These are phyloP conservation scores for Parsonsia alboflavescens DNA, from an alignment of 257 asterid species.

Conservation along the genomic window DNA sequence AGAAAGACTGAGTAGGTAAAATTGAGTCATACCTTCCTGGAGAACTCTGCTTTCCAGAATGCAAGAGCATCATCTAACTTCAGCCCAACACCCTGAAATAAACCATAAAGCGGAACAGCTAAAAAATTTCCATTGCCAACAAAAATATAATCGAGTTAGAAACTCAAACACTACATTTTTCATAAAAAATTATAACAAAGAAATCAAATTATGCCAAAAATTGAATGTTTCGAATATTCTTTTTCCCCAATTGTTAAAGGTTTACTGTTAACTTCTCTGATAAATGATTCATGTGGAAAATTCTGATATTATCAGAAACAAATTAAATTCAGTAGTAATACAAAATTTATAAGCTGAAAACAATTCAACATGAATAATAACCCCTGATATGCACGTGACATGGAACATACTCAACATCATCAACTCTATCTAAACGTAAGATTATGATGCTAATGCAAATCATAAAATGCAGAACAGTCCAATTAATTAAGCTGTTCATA, in stretches of 20 bases:
- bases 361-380: background rate
- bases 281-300: background rate
- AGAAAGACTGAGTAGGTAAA: background rate
- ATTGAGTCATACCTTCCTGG: slow-evolving; percentile 54
- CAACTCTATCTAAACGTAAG: background rate
- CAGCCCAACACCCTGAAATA: slow-evolving; percentile 78
- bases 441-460: background rate
- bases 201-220: background rate
- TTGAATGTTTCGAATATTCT: no score
- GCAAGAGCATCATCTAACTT: slow-evolving; percentile 98
- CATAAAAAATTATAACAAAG: no score
- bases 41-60: slow-evolving; percentile 93
- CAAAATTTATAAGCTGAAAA: background rate
- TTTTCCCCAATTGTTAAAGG: background rate
- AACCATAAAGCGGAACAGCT: background rate
- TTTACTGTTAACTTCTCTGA: background rate
- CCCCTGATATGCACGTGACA: background rate
- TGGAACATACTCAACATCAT: background rate
- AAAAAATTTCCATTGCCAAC: background rate
- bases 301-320: background rate
- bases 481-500: background rate
- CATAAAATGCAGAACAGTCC: background rate
- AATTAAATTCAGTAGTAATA: background rate
- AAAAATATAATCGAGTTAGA: background rate
- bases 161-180: background rate